These are phyloP conservation scores for Phytophthora aleatoria DNA, from an alignment of 352 stramenopile species.

Conservation along the genomic window DNA sequence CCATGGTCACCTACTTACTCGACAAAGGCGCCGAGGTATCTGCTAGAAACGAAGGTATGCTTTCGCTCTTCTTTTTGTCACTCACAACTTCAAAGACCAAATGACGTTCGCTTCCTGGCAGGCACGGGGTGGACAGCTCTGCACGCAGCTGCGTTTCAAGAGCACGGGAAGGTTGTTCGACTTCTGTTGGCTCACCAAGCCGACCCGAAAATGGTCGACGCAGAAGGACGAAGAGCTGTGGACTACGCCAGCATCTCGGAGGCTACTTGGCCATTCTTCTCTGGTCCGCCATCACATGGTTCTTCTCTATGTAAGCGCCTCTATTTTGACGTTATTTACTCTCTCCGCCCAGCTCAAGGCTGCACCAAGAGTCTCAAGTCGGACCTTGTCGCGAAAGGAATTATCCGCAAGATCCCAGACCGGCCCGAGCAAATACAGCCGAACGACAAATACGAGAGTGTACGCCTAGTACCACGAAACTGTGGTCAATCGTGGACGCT, in stretches of 20 bases:
- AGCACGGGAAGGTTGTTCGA: constrained; percentile 67
- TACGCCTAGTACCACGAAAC: constrained; percentile 19
- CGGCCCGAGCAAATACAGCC: constrained; percentile 47
- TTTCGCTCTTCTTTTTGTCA: neutral
- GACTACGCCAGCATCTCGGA: constrained; percentile 79
- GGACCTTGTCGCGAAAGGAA: constrained; percentile 60
- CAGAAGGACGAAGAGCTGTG: constrained; percentile 52
- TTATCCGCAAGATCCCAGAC: constrained; percentile 69
- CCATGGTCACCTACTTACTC: constrained; percentile 66
- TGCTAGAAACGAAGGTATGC: constrained; percentile 62
- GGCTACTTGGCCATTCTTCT: constrained; percentile 74
- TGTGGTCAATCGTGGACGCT: neutral
- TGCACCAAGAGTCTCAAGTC: constrained; percentile 58
- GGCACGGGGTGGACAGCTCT: constrained; percentile 70
- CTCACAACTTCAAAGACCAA: neutral
- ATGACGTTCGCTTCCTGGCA: constrained; percentile 12
- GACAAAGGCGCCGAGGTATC: constrained; percentile 55
- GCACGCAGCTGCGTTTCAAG: constrained; percentile 69
- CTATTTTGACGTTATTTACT: neutral
- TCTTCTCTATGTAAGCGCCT: neutral
- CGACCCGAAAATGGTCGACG: constrained; percentile 48
- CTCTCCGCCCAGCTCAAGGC: constrained; percentile 39
- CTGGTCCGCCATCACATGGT: constrained; percentile 26
- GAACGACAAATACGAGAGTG: constrained; percentile 58
- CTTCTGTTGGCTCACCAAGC: constrained; percentile 55